phyloP scores from a whole-genome alignment of 805 yeast genomes.

The Blastobotrys parvus region DNA sequence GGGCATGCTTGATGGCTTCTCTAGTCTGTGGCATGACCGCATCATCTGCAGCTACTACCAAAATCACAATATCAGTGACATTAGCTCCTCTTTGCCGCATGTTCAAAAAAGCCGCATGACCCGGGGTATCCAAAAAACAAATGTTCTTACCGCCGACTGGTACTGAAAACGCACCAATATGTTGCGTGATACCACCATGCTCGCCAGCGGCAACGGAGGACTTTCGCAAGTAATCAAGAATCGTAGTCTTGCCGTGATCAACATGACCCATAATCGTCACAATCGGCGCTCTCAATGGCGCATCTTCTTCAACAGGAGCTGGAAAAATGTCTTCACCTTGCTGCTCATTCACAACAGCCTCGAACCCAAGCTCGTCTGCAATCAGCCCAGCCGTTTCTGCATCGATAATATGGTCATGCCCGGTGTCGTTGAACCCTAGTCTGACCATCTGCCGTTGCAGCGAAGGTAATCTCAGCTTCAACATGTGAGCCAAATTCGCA shows the following conservation, averaged over 20 bases:
- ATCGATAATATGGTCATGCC: slow-evolving; percentile 72
- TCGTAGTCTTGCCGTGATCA: slow-evolving; percentile 96
- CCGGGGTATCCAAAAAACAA: slow-evolving; percentile 94
- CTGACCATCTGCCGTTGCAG: slow-evolving; percentile 49
- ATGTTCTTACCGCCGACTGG: slow-evolving; percentile 67
- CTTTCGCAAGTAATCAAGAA: slow-evolving; percentile 77
- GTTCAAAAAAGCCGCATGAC: slow-evolving; percentile 92
- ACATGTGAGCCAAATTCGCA: slow-evolving; percentile 63
- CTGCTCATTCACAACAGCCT: slow-evolving; percentile 39
- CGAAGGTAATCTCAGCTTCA: slow-evolving; percentile 55
- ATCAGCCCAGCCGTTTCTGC: slow-evolving; percentile 77
- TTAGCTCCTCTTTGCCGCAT: slow-evolving; percentile 97
- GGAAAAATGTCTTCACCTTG: slow-evolving; percentile 55
- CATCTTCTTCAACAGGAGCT: slow-evolving; percentile 41
- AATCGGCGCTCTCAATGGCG: slow-evolving; percentile 77
- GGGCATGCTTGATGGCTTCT: slow-evolving; percentile 92
- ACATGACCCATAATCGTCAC: slow-evolving; percentile 99
- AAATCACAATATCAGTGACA: slow-evolving; percentile 81
- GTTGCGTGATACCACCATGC: slow-evolving; percentile 96
- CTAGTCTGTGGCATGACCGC: slow-evolving; percentile 96
- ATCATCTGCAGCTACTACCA: slow-evolving; percentile 96
- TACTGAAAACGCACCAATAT: slow-evolving; percentile 93
- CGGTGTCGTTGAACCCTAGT: slow-evolving; percentile 65
- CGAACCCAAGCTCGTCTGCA: slow-evolving; percentile 79
- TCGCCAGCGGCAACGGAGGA: slow-evolving; percentile 78